Conservation (phyloP, 192 early-diverging fungal genomes). For the Linnemannia zychae region DNA sequence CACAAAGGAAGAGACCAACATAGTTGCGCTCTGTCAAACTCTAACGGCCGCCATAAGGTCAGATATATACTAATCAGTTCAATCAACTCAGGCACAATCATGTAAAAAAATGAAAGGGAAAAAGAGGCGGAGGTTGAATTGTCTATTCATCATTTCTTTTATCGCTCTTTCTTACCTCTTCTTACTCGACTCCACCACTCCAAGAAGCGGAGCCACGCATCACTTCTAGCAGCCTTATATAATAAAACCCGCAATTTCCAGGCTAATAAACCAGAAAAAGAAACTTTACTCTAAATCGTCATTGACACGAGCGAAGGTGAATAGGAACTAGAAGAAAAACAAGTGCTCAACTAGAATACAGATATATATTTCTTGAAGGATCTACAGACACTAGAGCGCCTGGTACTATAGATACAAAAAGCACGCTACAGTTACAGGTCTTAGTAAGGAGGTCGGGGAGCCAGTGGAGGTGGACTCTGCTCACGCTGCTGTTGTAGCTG, state of each 20-base stretch:
- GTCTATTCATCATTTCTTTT: background rate
- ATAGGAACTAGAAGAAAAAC: background rate
- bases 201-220: background rate
- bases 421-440: background rate
- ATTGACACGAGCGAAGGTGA: conserved; percentile 1
- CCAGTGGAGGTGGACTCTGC: background rate
- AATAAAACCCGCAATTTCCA: background rate
- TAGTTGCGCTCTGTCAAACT: background rate
- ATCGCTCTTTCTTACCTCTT: background rate
- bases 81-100: background rate
- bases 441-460: background rate
- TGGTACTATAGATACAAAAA: too few species aligned
- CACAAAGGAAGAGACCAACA: too few species aligned
- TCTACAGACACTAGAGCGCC: too few species aligned
- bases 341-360: background rate
- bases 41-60: background rate
- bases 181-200: too few species aligned
- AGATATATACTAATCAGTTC: background rate
- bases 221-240: background rate
- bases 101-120: too few species aligned
- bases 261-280: too few species aligned
- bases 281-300: background rate
- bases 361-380: background rate
- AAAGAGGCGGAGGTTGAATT: background rate
- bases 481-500: background rate